These are phyloP conservation scores for Adansonia gregorii DNA, from an alignment of 441 rosid genomes.

Conservation along the genomic window DNA sequence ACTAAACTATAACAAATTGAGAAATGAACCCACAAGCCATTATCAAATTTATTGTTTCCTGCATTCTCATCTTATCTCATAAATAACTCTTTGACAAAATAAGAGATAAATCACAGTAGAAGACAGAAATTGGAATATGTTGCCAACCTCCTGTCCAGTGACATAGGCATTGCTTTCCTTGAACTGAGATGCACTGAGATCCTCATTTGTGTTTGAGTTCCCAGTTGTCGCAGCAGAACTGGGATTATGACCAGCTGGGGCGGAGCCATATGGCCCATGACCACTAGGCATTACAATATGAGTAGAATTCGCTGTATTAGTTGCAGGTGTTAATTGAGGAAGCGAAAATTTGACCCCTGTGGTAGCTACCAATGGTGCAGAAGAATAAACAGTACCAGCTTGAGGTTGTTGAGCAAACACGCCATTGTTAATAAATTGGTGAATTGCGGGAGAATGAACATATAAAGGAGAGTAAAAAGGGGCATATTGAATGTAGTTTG, in stretches of 20 bases:
- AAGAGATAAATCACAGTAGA: slow-evolving; percentile 21
- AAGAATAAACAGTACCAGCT: slow-evolving; percentile 67
- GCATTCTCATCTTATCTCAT: slow-evolving; percentile 4
- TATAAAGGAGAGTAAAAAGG: slow-evolving; percentile 74
- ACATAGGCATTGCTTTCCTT: slow-evolving; percentile 78
- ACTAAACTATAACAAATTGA: not conserved
- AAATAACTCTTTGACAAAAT: slow-evolving; percentile 12
- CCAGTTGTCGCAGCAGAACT: slow-evolving; percentile 65
- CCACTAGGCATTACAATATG: slow-evolving; percentile 78
- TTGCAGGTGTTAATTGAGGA: slow-evolving; percentile 81
- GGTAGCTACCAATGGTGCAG: slow-evolving; percentile 68
- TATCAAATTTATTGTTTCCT: not conserved
- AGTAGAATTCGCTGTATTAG: slow-evolving; percentile 66
- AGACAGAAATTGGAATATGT: not conserved
- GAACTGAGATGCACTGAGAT: slow-evolving; percentile 72
- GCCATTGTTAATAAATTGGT: slow-evolving; percentile 78
- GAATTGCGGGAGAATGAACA: slow-evolving; percentile 74
- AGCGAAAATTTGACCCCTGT: slow-evolving; percentile 77
- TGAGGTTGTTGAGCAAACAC: slow-evolving; percentile 86
- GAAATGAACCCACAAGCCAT: not conserved
- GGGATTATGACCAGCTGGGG: slow-evolving; percentile 74
- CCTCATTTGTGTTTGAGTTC: slow-evolving; percentile 71
- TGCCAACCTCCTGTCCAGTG: slow-evolving; percentile 69
- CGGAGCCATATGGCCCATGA: slow-evolving; percentile 78
- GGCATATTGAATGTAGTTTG: slow-evolving; percentile 81